These are phyloP conservation scores for Erodium trifolium DNA, from an alignment of 441 rosid species.

Conservation along the genomic window DNA sequence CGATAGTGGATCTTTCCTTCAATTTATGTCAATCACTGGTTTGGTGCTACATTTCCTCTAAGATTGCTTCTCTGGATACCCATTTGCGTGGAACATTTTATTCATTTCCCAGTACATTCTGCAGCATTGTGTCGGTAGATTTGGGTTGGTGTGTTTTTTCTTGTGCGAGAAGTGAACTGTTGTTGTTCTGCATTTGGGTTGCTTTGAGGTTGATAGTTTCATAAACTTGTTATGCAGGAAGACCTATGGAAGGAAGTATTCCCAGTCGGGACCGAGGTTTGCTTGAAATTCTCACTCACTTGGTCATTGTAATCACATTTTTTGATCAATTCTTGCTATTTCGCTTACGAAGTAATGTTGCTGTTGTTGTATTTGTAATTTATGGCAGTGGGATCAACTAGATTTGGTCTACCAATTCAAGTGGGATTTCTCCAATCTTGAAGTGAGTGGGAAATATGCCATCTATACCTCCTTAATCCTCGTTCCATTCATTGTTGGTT, in stretches of 20 bases:
- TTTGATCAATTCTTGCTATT: no score
- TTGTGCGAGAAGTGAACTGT: neutral
- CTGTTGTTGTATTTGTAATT: neutral
- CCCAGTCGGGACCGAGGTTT: constrained; percentile 98
- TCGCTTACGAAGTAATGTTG: no score
- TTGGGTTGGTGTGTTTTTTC: neutral
- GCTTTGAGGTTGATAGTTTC: neutral
- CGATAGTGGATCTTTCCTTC: neutral
- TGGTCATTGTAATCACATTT: neutral
- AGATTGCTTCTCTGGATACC: neutral
- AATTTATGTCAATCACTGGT: neutral
- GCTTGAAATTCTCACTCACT: constrained; percentile 9
- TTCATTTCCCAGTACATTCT: neutral
- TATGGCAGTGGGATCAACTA: constrained; percentile 85
- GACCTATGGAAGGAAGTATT: constrained; percentile 82
- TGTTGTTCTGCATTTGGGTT: constrained; percentile 13
- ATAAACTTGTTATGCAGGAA: constrained; percentile 45
- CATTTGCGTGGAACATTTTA: neutral
- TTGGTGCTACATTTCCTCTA: neutral
- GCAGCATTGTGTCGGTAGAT: neutral
- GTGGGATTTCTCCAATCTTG: constrained; percentile 83
- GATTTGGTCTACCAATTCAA: constrained; percentile 61
- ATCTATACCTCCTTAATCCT: neutral
- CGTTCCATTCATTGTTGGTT: constrained; percentile 1
- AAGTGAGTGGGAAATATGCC: constrained; percentile 40